Evolutionary conservation across 2,329 filamentous ascomycete species (phyloP), one percentile per base, ranked within the genome.

Genomic region (Arthrobotrys conoides): DNA sequence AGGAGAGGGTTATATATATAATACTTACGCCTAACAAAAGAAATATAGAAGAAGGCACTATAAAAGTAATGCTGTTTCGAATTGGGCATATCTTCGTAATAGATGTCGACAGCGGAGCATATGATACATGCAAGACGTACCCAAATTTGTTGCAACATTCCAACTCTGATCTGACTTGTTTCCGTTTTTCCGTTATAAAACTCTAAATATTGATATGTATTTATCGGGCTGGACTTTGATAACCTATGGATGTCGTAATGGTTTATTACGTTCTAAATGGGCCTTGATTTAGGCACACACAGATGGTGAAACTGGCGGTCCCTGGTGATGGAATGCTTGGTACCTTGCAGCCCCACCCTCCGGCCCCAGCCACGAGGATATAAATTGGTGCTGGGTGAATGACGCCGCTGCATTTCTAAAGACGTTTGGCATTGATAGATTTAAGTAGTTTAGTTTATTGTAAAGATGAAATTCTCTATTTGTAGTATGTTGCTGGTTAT

Each of bases 321-420:
- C 53, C 33, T 27, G 12, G 18, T n/a, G 20, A 2, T 41, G 55
- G 55, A 61, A 61, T 61, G 55, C 36, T 61, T 33, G 53, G 33
- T 38, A 59, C 55, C 55, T 61, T 20, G 20, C 36, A 44, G 57
- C 10, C 6, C n/a, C 53, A 36, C 16, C 51, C 8, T 55, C 57
- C n/a, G n/a, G n/a, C n/a, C n/a, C 57, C 57, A 61, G 57, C 57
- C 57, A 61, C 38, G 30, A 18, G 33, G 18, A 38, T 59, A 27
- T 44, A 27, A 3, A 36, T 41, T 8, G 30, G 38, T 27, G 16
- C 9, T 20, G 10, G 27, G 4, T 9, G 22, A n/a, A 33, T 33
- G 53, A 22, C 30, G 30, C 53, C 53, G 53, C 53, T 9, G 53
- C 30, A 59, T 38, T 38, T 46, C 41, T 61, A 3, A n/a, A 18